Base-by-base conservation (phyloP, 2,329 filamentous ascomycete species). In the Teratosphaeriaceae sp. region DNA sequence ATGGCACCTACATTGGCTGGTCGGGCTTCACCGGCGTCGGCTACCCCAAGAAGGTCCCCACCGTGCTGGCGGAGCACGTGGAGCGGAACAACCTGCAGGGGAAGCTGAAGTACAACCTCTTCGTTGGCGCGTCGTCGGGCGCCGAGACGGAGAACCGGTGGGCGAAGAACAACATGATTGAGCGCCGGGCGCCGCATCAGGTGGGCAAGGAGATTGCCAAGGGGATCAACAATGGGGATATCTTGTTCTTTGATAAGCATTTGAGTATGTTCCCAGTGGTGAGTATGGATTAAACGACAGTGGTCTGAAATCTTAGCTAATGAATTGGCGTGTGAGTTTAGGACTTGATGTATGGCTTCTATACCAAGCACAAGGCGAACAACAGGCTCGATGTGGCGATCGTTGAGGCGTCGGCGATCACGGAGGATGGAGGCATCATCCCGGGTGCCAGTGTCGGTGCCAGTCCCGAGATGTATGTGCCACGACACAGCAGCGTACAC, bases 201-300 rank as follows among this genome's bases (percentile, higher is more conserved):
- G 88, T 94, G 47, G 88, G 88, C 61, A 94, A 94, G 72, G 77
- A 85, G 46, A 94, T 94, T 52, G 79, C 88, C 47, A 90, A 87
- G 71, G 88, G 88, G 8, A 94, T 94, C 69, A 94, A 94, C 65
- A 80, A 83, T 55, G 88, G 88, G 33, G 76, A 83, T 53, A 94
- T 94, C 68, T 81, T 90, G 50, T 94, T 94, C 68, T 94, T 94
- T 62, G 88, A 94, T 65, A 94, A 94, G 71, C 88, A 94, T 70
- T 65, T 94, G 61, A 88, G 83, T 66, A 94, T 94, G 88, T 94
- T 94, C 64, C 88, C 88, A 3, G 76, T 82, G 29, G 31, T 34
- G 15, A 34, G 31, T 34, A 6, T 5, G 15, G 6, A 19, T 30
- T 3, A 13, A 18, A 4, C 9, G 4, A 18, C 18, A 3, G n/a